Evolutionary conservation across 176 grass and related monocot species (phyloP), one percentile per base, ranked within the genome.

Genomic region (Thalia dealbata): DNA sequence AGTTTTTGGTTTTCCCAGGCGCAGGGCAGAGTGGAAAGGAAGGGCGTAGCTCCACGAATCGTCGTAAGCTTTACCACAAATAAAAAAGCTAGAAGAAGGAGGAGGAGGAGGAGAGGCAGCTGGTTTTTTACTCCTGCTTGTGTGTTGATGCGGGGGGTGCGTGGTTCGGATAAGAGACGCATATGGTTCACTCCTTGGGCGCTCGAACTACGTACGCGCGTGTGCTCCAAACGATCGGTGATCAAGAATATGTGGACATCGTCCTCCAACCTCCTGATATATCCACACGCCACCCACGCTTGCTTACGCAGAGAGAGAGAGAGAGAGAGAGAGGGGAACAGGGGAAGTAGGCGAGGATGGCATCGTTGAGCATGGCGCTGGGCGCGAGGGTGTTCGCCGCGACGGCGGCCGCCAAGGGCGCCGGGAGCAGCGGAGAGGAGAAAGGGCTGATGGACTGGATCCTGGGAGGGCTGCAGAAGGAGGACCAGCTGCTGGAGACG

Each of bases 361-460:
- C 75, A 7, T 52, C 75, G 12, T 16, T 77, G 26, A 48, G 63
- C 75, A 68, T 69, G 63, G 75, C 42, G 16, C 22, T 77, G 25
- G 75, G 59, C 35, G 73, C 63, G 50, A 48, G 75, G 25, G 59
- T 68, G 63, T 19, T 77, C 18, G 21, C 63, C 4, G 75, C 75
- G 10, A 77, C 75, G 10, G 46, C 63, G 30, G 73, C 73, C 1
- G 64, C 63, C 9, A 77, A 77, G 64, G 61, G 75, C 18, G 46
- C 48, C 10, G 50, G 63, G 14, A 14, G 63, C 26, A 50, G 48
- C 28, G 64, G 64, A 8, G 63, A 68, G 50, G 75, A 77, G 75
- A 77, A 77, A 21, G 75, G 75, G 63, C 63, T 67, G 62, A 1
- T 77, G 27, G 75, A 77, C 48, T 77, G 75, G 75, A 77, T 77